Evolutionary conservation across 2,329 filamentous ascomycete genomes (phyloP).

Genomic region (Conoideocrella luteorostrata): DNA sequence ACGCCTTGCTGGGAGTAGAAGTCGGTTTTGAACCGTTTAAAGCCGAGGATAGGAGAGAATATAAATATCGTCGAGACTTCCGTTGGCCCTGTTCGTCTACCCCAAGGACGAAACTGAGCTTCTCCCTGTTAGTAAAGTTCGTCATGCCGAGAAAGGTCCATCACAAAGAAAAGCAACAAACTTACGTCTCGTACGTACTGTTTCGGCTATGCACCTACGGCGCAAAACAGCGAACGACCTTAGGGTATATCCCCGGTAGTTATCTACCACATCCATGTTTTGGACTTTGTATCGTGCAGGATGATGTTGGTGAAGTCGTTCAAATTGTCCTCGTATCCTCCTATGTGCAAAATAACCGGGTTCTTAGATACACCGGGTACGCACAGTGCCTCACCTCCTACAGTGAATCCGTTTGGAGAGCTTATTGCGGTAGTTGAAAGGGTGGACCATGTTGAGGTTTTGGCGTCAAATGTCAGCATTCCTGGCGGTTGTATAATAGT

Average conservation of each 20-base stretch:
- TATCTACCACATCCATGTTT: conserved; percentile 28
- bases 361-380: conserved; percentile 24
- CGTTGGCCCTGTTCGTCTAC: conserved; percentile 18
- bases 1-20: conserved; percentile 6
- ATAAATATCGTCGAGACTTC: conserved; percentile 23
- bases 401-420: no score
- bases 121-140: background rate
- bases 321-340: conserved; percentile 20
- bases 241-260: conserved; percentile 24
- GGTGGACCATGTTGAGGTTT: conserved; percentile 24
- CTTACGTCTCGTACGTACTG: conserved; percentile 29
- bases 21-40: conserved; percentile 27
- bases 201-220: conserved; percentile 25
- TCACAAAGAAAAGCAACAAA: conserved; percentile 7
- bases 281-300: conserved; percentile 26
- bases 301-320: conserved; percentile 22
- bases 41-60: conserved; percentile 32
- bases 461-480: conserved; percentile 26
- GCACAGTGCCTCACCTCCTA: conserved; percentile 23
- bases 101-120: conserved; percentile 29
- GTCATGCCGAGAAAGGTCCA: background rate
- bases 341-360: conserved; percentile 26
- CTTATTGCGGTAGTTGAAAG: conserved; percentile 18
- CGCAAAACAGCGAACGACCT: conserved; percentile 24
- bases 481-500: conserved; percentile 18